A percentile compares a stretch with the other conserved stretches of the same genome.
phyloP scores from a whole-genome alignment of 352 stramenopile genomes.

The Phytopythium boreale region DNA sequence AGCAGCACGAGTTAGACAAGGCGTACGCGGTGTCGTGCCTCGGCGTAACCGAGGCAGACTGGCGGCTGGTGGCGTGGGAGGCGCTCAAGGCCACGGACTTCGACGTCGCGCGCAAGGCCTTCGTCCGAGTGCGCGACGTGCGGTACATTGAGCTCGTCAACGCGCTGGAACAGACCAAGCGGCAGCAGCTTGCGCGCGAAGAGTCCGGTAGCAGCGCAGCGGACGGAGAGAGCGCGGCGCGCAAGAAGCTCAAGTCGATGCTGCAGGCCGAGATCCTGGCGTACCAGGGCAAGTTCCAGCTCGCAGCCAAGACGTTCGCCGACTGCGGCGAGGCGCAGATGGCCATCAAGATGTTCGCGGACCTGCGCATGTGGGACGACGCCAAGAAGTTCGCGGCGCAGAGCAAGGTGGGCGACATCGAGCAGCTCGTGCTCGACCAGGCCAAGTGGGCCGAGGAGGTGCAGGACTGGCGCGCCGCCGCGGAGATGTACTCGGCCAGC shows the following conservation, averaged over 20 bases:
- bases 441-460: slow-evolving; percentile 92
- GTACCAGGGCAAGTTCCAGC: slow-evolving; percentile 89
- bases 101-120: slow-evolving; percentile 79
- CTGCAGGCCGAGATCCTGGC: slow-evolving; percentile 91
- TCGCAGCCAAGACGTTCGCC: slow-evolving; percentile 88
- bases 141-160: slow-evolving; percentile 91
- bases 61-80: slow-evolving; percentile 83
- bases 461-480: slow-evolving; percentile 88
- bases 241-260: slow-evolving; percentile 61
- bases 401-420: slow-evolving; percentile 77
- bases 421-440: slow-evolving; percentile 88
- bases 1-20: slow-evolving; percentile 84
- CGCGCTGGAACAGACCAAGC: slow-evolving; percentile 72
- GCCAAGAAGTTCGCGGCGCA: slow-evolving; percentile 89
- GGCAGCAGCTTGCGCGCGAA: slow-evolving; percentile 46
- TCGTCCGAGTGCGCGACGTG: slow-evolving; percentile 89
- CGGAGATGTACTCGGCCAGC: slow-evolving; percentile 90
- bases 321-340: slow-evolving; percentile 76
- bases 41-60: slow-evolving; percentile 92
- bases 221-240: slow-evolving; percentile 24
- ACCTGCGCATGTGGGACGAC: slow-evolving; percentile 93
- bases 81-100: slow-evolving; percentile 86
- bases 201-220: slow-evolving; percentile 6
- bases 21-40: slow-evolving; percentile 91
- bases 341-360: slow-evolving; percentile 93